Base-by-base conservation (phyloP, 441 rosid species). In the Hura crepitans region DNA sequence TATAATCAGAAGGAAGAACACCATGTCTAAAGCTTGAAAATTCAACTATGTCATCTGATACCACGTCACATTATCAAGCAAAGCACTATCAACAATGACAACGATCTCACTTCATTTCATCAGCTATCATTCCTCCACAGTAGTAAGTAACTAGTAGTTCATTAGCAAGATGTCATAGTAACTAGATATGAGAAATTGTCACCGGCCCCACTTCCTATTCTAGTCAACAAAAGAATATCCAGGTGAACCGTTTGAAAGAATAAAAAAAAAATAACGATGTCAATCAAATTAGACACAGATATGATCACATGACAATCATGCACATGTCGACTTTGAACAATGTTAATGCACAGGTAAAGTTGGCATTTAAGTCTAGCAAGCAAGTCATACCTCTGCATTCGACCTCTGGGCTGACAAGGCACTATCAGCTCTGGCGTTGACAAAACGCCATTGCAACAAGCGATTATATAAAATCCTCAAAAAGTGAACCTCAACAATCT, bases 361-460 rank as follows among this genome's bases (percentile, higher is more conserved):
- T 30, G 54, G 35, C 5, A 4, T 54, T 59, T 28, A 20, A 22
- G 68, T 43, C 53, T 56, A 33, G 45, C 51, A 65, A 61, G 46
- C 20, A 74, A 55, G 62, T 35, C 81, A 76, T 84, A 94, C 99
- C 97, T 94, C 97, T 13, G 89, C 86, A 73, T 78, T 84, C 67
- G 80, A 74, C 54, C 72, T 85, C 74, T 88, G 97, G 33, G 78
- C 77, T 47, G 85, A 79, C 46, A 85, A 42, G 65, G 87, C 78
- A 62, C 79, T 73, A 74, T 85, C 90, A 65, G 87, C 85, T 76
- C 96, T 84, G 65, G 97, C 99, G 82, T 88, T 92, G 47, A 80
- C 82, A 77, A 88, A 89, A 49, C 92, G 88, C 97, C 92, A 92
- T 18, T 94, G 97, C 81, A 94, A 66, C 81, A 89, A 67, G 66